phyloP scores from a whole-genome alignment of 805 yeast genomes.

The Myxozyma neotropica region DNA sequence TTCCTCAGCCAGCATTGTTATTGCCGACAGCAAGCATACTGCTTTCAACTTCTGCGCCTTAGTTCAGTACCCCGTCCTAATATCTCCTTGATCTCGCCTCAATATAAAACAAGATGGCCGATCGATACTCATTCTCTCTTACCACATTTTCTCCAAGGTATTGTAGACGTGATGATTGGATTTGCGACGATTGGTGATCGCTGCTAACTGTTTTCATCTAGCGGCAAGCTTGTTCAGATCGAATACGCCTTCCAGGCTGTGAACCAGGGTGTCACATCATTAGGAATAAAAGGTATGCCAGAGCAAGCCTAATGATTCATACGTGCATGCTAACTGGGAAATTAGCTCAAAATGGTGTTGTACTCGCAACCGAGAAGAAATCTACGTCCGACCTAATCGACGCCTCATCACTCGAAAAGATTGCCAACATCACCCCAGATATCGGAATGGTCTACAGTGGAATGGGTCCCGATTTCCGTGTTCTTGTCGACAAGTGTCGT shows the following conservation, averaged over 20 bases:
- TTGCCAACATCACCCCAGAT: constrained; percentile 85
- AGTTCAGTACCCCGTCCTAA: neutral
- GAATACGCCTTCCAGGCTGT: constrained; percentile 98
- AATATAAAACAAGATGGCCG: constrained; percentile 68
- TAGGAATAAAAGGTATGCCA: constrained; percentile 68
- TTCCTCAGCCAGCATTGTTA: neutral
- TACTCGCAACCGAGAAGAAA: constrained; percentile 94
- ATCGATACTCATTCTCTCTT: constrained; percentile 94
- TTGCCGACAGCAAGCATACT: neutral
- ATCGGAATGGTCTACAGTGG: constrained; percentile 97
- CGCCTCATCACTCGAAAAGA: constrained; percentile 72
- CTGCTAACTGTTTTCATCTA: constrained; percentile 38
- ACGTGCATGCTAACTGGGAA: neutral
- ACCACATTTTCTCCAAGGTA: constrained; percentile 97
- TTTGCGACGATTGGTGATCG: neutral
- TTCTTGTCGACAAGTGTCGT: constrained; percentile 89
- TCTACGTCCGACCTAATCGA: constrained; percentile 76
- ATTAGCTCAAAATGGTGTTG: constrained; percentile 90
- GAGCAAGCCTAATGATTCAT: too few species aligned
- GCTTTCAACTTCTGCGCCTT: too few species aligned
- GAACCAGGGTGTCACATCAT: constrained; percentile 94
- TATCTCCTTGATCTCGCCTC: neutral
- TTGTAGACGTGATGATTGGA: constrained; percentile 40
- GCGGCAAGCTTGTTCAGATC: constrained; percentile 96
- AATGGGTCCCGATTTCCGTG: constrained; percentile 98